phyloP scores from a whole-genome alignment of 176 grass and related monocot genomes.

The Aegilops bicornis region DNA sequence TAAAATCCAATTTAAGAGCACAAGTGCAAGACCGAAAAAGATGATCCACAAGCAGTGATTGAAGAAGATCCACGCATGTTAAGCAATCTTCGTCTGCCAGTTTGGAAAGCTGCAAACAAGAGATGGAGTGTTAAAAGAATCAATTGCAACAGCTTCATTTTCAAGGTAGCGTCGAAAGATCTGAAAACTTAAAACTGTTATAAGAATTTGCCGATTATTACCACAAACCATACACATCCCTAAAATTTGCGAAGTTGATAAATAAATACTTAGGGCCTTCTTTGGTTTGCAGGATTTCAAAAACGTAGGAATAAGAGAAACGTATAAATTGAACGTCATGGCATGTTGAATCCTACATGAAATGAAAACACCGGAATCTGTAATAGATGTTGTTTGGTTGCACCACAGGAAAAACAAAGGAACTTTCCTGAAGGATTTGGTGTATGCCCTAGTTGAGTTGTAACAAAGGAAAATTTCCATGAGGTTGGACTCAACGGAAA shows the following conservation, averaged over 20 bases:
- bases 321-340: background rate
- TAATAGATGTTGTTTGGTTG: background rate
- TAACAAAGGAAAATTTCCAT: background rate
- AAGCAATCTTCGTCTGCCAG: constrained; percentile 90
- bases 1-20: constrained; percentile 23
- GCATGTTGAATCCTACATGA: background rate
- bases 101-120: constrained; percentile 64
- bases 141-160: background rate
- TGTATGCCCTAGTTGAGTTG: background rate
- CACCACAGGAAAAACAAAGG: background rate
- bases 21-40: constrained; percentile 54
- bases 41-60: constrained; percentile 78
- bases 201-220: background rate
- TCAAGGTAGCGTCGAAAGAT: constrained; percentile 25
- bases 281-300: background rate
- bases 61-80: constrained; percentile 70
- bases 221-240: background rate
- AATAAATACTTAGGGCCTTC: background rate
- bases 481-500: background rate
- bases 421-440: background rate
- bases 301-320: background rate
- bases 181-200: background rate
- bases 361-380: background rate
- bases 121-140: constrained; percentile 5
- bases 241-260: background rate